Evolutionary conservation across 768 basidiomycete genomes (phyloP).

Genomic region (Rhodosporidiobolus odoratus): DNA sequence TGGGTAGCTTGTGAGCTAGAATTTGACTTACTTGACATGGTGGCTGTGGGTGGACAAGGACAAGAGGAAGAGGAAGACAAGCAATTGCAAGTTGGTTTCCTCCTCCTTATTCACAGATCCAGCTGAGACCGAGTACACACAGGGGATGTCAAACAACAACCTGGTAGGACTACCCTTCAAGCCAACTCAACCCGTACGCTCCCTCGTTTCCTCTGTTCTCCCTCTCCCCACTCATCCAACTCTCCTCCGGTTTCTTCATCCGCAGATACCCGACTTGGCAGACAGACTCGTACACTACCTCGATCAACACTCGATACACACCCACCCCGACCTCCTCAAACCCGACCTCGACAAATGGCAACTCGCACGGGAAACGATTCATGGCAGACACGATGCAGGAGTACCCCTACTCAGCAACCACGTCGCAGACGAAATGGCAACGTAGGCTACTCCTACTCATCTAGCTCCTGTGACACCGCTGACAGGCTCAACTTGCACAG

Average conservation of each 20-base stretch:
- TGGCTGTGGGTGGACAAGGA: too few relatives aligned
- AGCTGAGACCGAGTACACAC: too few relatives aligned
- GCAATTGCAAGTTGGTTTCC: too few relatives aligned
- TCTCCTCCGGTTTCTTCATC: not conserved
- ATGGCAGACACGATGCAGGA: not conserved
- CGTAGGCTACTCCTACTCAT: not conserved
- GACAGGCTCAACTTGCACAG: conserved; percentile 49
- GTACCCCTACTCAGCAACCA: not conserved
- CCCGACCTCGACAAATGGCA: not conserved
- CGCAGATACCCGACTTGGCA: conserved; percentile 3
- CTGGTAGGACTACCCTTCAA: conserved; percentile 20
- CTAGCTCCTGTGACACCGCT: not conserved
- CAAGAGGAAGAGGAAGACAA: too few relatives aligned
- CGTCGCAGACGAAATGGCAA: not conserved
- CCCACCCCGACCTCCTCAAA: conserved; percentile 12
- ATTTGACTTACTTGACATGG: too few relatives aligned
- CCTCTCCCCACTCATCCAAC: not conserved
- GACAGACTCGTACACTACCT: not conserved
- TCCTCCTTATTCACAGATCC: too few relatives aligned
- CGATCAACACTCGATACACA: not conserved
- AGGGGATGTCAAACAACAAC: conserved; percentile 12
- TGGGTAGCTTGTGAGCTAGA: too few relatives aligned
- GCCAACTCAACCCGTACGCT: not conserved
- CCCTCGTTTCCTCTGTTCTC: not conserved
- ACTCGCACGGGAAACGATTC: not conserved